Conservation (phyloP, 495 filamentous ascomycete species). For the Trichoderma virens region DNA sequence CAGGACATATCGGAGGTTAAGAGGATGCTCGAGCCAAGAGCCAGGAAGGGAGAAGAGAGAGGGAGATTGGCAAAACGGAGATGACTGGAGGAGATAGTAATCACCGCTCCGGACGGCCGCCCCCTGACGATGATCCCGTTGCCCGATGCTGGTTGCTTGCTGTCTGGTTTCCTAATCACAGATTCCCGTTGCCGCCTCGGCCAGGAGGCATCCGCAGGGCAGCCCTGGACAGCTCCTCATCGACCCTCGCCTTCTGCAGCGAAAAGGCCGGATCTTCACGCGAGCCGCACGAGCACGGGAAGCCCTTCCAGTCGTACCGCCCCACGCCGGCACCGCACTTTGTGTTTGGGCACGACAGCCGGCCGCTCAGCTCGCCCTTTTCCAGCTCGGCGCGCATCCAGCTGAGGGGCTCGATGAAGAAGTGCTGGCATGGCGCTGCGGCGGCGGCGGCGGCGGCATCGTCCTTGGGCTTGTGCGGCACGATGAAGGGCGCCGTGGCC, state of each 20-base stretch:
- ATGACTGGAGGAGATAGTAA: too few species aligned
- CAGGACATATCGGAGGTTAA: too few species aligned
- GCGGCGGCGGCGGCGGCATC: slow-evolving; percentile 8
- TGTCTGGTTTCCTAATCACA: slow-evolving; percentile 20
- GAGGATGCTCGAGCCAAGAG: too few species aligned
- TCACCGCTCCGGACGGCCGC: too few species aligned
- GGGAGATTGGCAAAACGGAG: too few species aligned
- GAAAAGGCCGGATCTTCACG: slow-evolving; percentile 92
- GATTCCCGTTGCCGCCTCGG: slow-evolving; percentile 16
- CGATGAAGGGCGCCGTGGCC: slow-evolving; percentile 33
- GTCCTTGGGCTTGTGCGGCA: slow-evolving; percentile 25
- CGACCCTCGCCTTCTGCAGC: slow-evolving; percentile 70
- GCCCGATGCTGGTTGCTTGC: too few species aligned
- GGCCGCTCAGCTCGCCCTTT: slow-evolving; percentile 68
- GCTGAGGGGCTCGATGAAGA: slow-evolving; percentile 81
- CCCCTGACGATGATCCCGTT: too few species aligned
- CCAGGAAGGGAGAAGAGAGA: too few species aligned
- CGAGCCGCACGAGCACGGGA: slow-evolving; percentile 82
- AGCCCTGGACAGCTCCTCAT: slow-evolving; percentile 46
- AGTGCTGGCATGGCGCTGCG: slow-evolving; percentile 58
- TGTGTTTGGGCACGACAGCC: slow-evolving; percentile 69
- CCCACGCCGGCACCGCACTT: slow-evolving; percentile 77
- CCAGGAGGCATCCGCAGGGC: slow-evolving; percentile 29
- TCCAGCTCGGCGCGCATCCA: slow-evolving; percentile 88
- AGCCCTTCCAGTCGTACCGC: slow-evolving; percentile 91